Conservation (phyloP, 1,284 basidiomycete species). For the Leccinum fuscescens region DNA sequence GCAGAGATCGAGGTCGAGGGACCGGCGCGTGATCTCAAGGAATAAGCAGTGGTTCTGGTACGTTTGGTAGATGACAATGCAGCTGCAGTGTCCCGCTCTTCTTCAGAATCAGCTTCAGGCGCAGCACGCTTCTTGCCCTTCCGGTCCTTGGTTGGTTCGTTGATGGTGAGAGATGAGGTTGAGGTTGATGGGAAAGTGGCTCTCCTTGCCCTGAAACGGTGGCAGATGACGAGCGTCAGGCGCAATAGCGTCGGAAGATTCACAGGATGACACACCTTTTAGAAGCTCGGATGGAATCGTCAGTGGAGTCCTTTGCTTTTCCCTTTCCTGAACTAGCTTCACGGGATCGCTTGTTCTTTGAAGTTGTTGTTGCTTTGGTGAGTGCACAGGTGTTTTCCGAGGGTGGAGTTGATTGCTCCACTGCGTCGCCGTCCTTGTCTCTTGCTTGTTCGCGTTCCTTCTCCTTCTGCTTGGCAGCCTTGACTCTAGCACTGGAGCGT, state of each 20-base stretch:
- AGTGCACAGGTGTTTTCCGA: slow-evolving; percentile 42
- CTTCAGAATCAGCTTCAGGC: slow-evolving; percentile 64
- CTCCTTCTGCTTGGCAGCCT: slow-evolving; percentile 69
- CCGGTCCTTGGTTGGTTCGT: slow-evolving; percentile 66
- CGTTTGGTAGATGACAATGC: slow-evolving; percentile 53
- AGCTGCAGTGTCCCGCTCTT: slow-evolving; percentile 46
- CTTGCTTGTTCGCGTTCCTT: slow-evolving; percentile 44
- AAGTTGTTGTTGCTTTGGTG: slow-evolving; percentile 35
- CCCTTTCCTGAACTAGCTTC: slow-evolving; percentile 55
- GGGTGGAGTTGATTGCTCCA: slow-evolving; percentile 40
- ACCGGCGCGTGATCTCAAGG: slow-evolving; percentile 60
- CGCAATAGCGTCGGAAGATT: slow-evolving; percentile 16
- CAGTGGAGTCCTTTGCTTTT: slow-evolving; percentile 58
- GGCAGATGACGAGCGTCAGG: slow-evolving; percentile 27
- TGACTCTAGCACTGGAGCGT: slow-evolving; percentile 73
- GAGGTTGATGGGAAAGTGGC: slow-evolving; percentile 46
- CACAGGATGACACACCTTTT: slow-evolving; percentile 55
- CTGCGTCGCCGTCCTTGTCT: slow-evolving; percentile 40
- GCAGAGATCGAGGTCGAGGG: slow-evolving; percentile 39
- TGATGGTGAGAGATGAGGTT: slow-evolving; percentile 58
- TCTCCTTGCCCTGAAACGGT: slow-evolving; percentile 52
- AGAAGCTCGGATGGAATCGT: slow-evolving; percentile 48
- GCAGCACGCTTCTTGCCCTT: slow-evolving; percentile 86
- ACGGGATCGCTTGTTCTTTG: slow-evolving; percentile 54
- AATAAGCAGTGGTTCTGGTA: slow-evolving; percentile 54